Evolutionary conservation across 1,284 basidiomycete genomes (phyloP).

Genomic region (Cerioporus squamosus): DNA sequence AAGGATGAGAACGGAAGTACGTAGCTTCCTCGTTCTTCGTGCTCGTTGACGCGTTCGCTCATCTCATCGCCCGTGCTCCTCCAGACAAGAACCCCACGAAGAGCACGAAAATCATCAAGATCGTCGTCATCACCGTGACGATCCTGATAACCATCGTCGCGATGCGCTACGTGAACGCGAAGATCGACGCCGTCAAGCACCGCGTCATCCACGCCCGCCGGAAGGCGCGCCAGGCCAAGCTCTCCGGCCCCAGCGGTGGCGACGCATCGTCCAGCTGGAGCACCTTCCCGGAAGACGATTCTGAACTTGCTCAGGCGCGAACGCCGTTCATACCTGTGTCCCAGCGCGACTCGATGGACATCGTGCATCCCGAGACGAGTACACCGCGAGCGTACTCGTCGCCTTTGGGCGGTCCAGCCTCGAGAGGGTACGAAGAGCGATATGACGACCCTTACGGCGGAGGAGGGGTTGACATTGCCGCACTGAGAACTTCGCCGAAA

Average conservation of each 20-base stretch:
- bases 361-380: no score
- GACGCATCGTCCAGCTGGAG: neutral
- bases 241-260: neutral
- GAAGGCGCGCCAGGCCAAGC: slow-evolving; percentile 10
- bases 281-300: no score
- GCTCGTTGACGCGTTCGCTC: slow-evolving; percentile 13
- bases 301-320: no score
- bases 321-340: no score
- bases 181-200: slow-evolving; percentile 79
- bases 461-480: no score
- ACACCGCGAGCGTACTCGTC: no score
- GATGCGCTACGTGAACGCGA: slow-evolving; percentile 80
- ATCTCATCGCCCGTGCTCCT: slow-evolving; percentile 25
- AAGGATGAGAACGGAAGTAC: neutral
- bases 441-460: no score
- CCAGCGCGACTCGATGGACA: no score
- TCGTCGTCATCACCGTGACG: slow-evolving; percentile 65
- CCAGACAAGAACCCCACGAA: slow-evolving; percentile 37
- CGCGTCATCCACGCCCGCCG: slow-evolving; percentile 75
- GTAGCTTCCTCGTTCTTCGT: neutral
- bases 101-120: slow-evolving; percentile 53
- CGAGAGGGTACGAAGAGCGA: no score
- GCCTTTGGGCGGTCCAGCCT: no score
- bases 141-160: slow-evolving; percentile 74
- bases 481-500: no score